phyloP scores from a whole-genome alignment of 2,329 filamentous ascomycete genomes.

The Ceratocystiopsis sp. region DNA sequence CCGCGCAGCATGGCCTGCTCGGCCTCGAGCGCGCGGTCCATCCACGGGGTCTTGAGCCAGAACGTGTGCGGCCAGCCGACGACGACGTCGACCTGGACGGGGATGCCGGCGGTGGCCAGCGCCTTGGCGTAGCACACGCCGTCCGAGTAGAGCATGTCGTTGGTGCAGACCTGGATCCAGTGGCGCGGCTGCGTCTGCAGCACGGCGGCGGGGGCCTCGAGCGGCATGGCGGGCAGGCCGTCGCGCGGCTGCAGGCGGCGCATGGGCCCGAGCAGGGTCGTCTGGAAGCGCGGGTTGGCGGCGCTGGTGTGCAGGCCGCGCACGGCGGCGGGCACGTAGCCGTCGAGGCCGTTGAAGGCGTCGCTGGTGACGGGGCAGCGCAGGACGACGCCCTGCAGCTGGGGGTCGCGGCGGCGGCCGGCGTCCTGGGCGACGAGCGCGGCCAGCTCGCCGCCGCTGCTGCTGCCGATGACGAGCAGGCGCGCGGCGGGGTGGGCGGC shows the following conservation, averaged over 20 bases:
- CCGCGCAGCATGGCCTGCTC: conserved; percentile 26
- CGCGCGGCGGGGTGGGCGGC: conserved; percentile 5
- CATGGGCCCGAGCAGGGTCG: conserved; percentile 18
- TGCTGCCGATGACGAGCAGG: conserved; percentile 25
- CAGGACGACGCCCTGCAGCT: conserved; percentile 24
- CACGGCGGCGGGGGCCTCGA: conserved; percentile 18
- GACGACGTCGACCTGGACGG: conserved; percentile 25
- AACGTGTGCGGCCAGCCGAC: conserved; percentile 34
- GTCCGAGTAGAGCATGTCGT: conserved; percentile 34
- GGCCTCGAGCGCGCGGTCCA: conserved; percentile 22
- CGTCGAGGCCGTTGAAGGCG: conserved; percentile 17
- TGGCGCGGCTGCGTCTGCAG: conserved; percentile 21
- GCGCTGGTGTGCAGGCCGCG: conserved; percentile 22
- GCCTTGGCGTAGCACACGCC: conserved; percentile 30
- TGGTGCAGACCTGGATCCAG: conserved; percentile 32
- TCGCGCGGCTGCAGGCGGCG: conserved; percentile 20
- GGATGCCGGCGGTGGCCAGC: conserved; percentile 21
- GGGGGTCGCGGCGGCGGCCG: conserved; percentile 6
- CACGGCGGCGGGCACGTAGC: conserved; percentile 20
- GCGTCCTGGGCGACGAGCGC: conserved; percentile 23
- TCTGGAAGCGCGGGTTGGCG: conserved; percentile 20
- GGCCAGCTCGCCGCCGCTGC: conserved; percentile 30
- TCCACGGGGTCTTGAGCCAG: conserved; percentile 28
- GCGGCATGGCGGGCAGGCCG: conserved; percentile 22
- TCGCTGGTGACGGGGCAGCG: conserved; percentile 31